Base-by-base conservation (phyloP, 2,329 filamentous ascomycete species). In the Aspergillus quadrilineatus region DNA sequence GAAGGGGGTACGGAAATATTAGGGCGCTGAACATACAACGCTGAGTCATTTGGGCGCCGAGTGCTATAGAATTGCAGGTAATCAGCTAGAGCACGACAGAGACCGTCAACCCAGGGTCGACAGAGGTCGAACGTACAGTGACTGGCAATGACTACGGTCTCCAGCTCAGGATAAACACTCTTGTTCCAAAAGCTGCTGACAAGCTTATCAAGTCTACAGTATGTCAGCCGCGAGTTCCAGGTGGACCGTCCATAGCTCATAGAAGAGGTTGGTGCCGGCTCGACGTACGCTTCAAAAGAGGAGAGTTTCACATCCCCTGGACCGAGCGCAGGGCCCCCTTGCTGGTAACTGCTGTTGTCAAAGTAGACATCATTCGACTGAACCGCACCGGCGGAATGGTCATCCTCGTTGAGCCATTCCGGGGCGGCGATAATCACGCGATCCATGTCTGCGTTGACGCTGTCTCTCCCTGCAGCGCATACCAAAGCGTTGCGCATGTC, bases 361-460 rank as follows among this genome's bases (percentile, higher is more conserved):
- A 49, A 49, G 17, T 28, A 39, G 22, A 49, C 6, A 15, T 49
- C 46, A 14, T 15, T 12, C 1, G 32, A 7, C 22, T 10, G 7
- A 1, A 4, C 32, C 9, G 46, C 46, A 6, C 46, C 46, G 1
- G 46, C 46, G 17, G 26, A 32, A 6, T 28, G 5, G 34, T 49
- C 46, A 7, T 39, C n/a, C 9, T 49, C 34, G 22, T 34, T 49
- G 6, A 49, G 34, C 46, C 46, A 49, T 15, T 49, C 32, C 2
- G 46, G 46, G 6, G 46, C 22, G 17, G 46, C 34, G 12, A 49
- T 37, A 6, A 49, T 32, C 14, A 49, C n/a, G 22, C 29, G 29
- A 10, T 49, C 46, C 46, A 49, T 49, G 34, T 49, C 34, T 28
- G 46, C 46, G 46, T 49, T 49, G 46, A 49, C 17, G 10, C 26